A percentile compares a stretch with the other conserved stretches of the same genome.
phyloP scores from a whole-genome alignment of 208 protist species.

The Crithidia mellificae region DNA sequence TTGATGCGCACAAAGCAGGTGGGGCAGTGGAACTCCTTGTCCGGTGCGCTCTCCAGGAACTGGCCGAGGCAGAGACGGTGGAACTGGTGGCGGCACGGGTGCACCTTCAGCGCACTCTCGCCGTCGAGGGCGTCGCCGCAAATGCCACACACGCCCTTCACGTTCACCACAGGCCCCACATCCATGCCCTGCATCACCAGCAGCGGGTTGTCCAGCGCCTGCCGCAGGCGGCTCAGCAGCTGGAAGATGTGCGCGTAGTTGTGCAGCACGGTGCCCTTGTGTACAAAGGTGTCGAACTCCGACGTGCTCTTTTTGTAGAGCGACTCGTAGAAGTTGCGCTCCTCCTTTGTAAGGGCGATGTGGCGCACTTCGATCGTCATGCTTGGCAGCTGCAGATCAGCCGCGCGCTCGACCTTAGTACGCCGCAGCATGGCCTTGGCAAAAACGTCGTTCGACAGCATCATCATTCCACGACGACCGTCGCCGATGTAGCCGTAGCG shows the following conservation, averaged over 20 bases:
- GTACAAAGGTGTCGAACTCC: slow-evolving; percentile 91
- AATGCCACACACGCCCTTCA: slow-evolving; percentile 81
- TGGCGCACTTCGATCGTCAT: slow-evolving; percentile 57
- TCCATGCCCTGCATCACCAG: slow-evolving; percentile 82
- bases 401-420: slow-evolving; percentile 88
- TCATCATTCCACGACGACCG: slow-evolving; percentile 83
- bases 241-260: slow-evolving; percentile 96
- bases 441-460: slow-evolving; percentile 89
- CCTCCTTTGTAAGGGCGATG: slow-evolving; percentile 72
- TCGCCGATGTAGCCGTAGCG: slow-evolving; percentile 94
- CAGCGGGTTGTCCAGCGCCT: slow-evolving; percentile 91
- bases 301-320: slow-evolving; percentile 91
- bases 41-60: slow-evolving; percentile 86
- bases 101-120: slow-evolving; percentile 55
- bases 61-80: slow-evolving; percentile 83
- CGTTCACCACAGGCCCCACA: slow-evolving; percentile 53
- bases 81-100: slow-evolving; percentile 84
- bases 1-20: slow-evolving; percentile 86
- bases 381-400: slow-evolving; percentile 79
- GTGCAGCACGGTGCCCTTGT: slow-evolving; percentile 90
- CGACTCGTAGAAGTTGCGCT: slow-evolving; percentile 92
- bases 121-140: slow-evolving; percentile 73
- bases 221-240: slow-evolving; percentile 89
- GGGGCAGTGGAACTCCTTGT: slow-evolving; percentile 79
- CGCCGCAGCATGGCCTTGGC: slow-evolving; percentile 87